Percentiles rank a stretch among this genome's conserved stretches.
phyloP scores from a whole-genome alignment of 2,329 filamentous ascomycete species.

The Aspergillus neoniger region DNA sequence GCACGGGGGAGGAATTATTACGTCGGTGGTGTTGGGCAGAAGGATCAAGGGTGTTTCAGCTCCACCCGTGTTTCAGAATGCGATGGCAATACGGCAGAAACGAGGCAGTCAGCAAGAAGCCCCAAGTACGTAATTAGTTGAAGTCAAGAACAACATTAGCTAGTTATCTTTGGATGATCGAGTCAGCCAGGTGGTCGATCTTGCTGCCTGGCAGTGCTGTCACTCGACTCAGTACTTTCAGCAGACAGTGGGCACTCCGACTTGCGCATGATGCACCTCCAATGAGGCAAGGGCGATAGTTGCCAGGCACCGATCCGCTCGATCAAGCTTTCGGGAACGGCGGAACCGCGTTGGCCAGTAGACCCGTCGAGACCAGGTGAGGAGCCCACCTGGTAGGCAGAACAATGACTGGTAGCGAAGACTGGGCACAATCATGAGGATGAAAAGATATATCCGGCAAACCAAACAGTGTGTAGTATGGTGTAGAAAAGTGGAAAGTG shows the following conservation, averaged over 20 bases:
- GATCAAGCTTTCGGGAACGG: slow-evolving; percentile 10
- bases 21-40: background rate
- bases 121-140: background rate
- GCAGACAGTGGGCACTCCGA: background rate
- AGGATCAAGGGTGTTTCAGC: slow-evolving; percentile 3
- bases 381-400: background rate
- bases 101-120: no score
- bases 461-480: no score
- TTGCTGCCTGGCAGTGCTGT: background rate
- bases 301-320: background rate
- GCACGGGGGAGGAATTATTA: background rate
- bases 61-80: background rate
- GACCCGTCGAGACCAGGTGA: background rate
- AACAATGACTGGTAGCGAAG: background rate
- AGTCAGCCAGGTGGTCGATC: background rate
- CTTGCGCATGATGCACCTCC: background rate
- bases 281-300: background rate
- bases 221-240: background rate
- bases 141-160: background rate
- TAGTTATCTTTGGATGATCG: background rate
- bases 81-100: background rate
- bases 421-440: background rate
- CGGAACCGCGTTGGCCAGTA: slow-evolving; percentile 1
- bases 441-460: background rate
- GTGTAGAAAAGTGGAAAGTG: no score